Percentiles rank a stretch among this genome's conserved stretches.
Conservation (phyloP, 1,284 basidiomycete genomes). For the Tilletiaria anomala region DNA sequence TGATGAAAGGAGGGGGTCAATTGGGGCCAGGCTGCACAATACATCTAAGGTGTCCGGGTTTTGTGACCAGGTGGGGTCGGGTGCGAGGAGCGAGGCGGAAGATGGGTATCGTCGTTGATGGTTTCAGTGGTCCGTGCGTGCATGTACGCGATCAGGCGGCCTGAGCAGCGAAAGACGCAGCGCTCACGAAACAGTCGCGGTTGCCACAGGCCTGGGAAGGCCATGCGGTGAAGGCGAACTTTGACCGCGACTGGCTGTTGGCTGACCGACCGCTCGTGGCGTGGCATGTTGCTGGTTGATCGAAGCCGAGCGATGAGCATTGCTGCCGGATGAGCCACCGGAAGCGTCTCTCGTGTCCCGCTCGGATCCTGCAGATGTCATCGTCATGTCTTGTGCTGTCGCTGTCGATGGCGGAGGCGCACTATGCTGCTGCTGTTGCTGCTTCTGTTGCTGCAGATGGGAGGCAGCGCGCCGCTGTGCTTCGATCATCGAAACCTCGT, state of each 20-base stretch:
- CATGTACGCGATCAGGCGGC: too few relatives aligned
- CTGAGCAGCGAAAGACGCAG: too few relatives aligned
- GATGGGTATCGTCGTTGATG: too few relatives aligned
- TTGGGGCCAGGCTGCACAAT: too few relatives aligned
- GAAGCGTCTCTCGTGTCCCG: not conserved
- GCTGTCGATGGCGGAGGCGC: not conserved
- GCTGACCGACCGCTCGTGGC: too few relatives aligned
- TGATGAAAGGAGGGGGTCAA: too few relatives aligned
- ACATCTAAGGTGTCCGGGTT: too few relatives aligned
- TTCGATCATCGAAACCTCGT: conserved; percentile 11
- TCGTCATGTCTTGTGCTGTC: not conserved
- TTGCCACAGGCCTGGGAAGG: not conserved
- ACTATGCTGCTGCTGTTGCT: not conserved
- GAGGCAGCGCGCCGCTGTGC: conserved; percentile 1
- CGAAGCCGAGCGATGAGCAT: not conserved
- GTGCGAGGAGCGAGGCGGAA: too few relatives aligned
- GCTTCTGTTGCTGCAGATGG: not conserved
- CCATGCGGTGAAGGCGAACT: not conserved
- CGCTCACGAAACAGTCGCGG: too few relatives aligned
- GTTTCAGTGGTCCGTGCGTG: too few relatives aligned
- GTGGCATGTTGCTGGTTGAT: not conserved
- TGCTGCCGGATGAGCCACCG: not conserved
- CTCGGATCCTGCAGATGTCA: not conserved
- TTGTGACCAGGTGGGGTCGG: too few relatives aligned
- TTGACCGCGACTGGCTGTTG: too few relatives aligned